phyloP scores from a whole-genome alignment of 2,329 filamentous ascomycete genomes.

The Diplodia intermedia region DNA sequence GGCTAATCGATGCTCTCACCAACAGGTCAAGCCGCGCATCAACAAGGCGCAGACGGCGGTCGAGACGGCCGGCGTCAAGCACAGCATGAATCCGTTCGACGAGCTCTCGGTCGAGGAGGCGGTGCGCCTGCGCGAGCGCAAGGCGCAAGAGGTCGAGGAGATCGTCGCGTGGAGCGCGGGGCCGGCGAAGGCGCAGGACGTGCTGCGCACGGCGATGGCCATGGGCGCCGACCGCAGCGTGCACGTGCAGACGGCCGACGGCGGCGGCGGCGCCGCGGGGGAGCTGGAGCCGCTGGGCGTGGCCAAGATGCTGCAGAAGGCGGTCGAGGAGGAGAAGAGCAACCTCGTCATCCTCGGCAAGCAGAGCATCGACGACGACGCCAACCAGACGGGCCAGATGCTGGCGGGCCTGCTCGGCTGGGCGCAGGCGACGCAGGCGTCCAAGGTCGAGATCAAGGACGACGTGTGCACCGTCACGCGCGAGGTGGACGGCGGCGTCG shows the following conservation, averaged over 20 bases:
- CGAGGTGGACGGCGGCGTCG: constrained; percentile 94
- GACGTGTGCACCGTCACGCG: constrained; percentile 78
- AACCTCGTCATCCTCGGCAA: constrained; percentile 96
- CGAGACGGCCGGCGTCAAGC: constrained; percentile 91
- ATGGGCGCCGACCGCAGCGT: constrained; percentile 96
- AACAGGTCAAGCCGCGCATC: constrained; percentile 72
- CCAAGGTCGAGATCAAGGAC: constrained; percentile 75
- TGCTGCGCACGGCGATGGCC: constrained; percentile 94
- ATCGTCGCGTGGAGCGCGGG: constrained; percentile 90
- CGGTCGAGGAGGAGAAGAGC: constrained; percentile 82
- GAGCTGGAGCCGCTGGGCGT: constrained; percentile 89
- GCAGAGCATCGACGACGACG: constrained; percentile 97
- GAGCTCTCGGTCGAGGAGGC: constrained; percentile 97
- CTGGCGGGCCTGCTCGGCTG: constrained; percentile 89
- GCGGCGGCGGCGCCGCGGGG: constrained; percentile 60
- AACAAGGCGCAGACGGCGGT: constrained; percentile 81
- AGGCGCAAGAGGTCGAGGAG: constrained; percentile 77
- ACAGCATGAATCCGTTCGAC: constrained; percentile 99
- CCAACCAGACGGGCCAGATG: constrained; percentile 97
- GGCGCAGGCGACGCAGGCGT: constrained; percentile 94
- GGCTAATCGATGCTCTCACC: constrained; percentile 27
- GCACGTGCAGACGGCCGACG: constrained; percentile 67
- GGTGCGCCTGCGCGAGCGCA: constrained; percentile 87
- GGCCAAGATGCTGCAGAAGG: constrained; percentile 82
- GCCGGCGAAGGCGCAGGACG: constrained; percentile 84